Conservation (phyloP, 139 green algal species). For the Chlorella ohadii region DNA sequence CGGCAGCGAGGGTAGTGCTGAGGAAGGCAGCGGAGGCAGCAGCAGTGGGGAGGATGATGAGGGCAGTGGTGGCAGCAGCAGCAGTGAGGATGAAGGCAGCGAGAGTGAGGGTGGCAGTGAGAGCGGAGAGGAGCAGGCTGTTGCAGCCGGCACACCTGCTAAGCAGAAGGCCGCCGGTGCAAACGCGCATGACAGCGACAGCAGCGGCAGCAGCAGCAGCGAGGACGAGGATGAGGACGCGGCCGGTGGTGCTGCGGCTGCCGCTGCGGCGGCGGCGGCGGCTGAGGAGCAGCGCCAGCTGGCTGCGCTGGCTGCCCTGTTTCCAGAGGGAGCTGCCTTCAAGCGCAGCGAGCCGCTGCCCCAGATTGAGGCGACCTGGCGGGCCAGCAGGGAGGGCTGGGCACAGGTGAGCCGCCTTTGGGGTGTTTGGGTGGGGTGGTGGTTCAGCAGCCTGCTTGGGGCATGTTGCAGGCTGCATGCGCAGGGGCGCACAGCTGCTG, state of each 20-base stretch:
- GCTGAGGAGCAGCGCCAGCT: constrained; percentile 7
- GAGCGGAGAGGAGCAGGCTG: neutral
- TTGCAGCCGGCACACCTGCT: neutral
- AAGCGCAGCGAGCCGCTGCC: constrained; percentile 24
- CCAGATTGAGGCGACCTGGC: constrained; percentile 40
- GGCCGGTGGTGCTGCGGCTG: neutral
- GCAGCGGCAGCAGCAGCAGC: constrained; percentile 4
- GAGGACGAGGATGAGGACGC: neutral
- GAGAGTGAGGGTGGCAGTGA: neutral
- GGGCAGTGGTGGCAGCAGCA: neutral
- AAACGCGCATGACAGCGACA: too few species aligned
- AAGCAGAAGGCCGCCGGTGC: neutral
- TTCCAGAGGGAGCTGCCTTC: constrained; percentile 37
- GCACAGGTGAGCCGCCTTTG: neutral
- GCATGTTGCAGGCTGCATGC: too few species aligned
- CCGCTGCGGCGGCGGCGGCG: neutral
- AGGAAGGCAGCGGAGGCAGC: neutral
- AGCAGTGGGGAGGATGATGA: neutral
- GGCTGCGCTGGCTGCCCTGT: constrained; percentile 12
- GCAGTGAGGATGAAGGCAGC: neutral
- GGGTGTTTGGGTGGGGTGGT: neutral
- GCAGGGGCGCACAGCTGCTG: too few species aligned
- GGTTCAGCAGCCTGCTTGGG: too few species aligned
- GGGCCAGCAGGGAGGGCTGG: constrained; percentile 26
- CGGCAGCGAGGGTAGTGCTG: neutral